Percentiles rank a stretch among this genome's conserved stretches.
phyloP scores from a whole-genome alignment of 2,329 filamentous ascomycete species.

The Rhinocladiella similis region DNA sequence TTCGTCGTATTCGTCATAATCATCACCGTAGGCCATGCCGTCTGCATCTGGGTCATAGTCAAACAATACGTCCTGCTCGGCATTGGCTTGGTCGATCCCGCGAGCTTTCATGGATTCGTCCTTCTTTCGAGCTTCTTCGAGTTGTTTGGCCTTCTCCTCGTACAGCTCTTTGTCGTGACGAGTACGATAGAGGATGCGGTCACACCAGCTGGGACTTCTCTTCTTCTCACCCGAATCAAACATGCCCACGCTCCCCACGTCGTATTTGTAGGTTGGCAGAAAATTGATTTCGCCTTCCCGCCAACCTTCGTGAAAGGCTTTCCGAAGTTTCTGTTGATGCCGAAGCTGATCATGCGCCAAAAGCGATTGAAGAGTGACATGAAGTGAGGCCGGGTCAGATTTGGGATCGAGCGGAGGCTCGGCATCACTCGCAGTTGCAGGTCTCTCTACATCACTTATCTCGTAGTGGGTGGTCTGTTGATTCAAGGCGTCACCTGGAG shows the following conservation, averaged over 20 bases:
- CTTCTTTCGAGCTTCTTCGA: conserved; percentile 65
- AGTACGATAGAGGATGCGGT: conserved; percentile 85
- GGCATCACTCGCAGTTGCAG: conserved; percentile 44
- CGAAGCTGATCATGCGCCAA: conserved; percentile 86
- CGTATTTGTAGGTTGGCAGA: conserved; percentile 95
- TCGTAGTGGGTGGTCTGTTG: conserved; percentile 9
- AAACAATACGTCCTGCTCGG: conserved; percentile 82
- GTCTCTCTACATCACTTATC: conserved; percentile 45
- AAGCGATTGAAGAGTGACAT: conserved; percentile 83
- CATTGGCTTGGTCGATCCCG: conserved; percentile 70
- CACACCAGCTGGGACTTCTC: conserved; percentile 92
- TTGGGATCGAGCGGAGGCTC: conserved; percentile 67
- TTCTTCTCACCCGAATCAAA: conserved; percentile 97
- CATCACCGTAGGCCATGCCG: conserved; percentile 52
- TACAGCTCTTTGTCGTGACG: conserved; percentile 67
- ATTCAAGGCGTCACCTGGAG: conserved; percentile 12
- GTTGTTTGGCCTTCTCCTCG: conserved; percentile 63
- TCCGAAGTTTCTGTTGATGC: conserved; percentile 70
- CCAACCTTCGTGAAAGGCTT: conserved; percentile 89
- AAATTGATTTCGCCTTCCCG: conserved; percentile 84
- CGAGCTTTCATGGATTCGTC: conserved; percentile 84
- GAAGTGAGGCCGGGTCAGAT: conserved; percentile 80
- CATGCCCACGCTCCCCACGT: conserved; percentile 84
- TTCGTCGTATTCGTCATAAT: conserved; percentile 57
- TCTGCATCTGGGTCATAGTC: conserved; percentile 87